A percentile compares a stretch with the other conserved stretches of the same genome.
These are phyloP conservation scores for Solanum sejunctum DNA, from an alignment of 257 asterid species.

Conservation along the genomic window DNA sequence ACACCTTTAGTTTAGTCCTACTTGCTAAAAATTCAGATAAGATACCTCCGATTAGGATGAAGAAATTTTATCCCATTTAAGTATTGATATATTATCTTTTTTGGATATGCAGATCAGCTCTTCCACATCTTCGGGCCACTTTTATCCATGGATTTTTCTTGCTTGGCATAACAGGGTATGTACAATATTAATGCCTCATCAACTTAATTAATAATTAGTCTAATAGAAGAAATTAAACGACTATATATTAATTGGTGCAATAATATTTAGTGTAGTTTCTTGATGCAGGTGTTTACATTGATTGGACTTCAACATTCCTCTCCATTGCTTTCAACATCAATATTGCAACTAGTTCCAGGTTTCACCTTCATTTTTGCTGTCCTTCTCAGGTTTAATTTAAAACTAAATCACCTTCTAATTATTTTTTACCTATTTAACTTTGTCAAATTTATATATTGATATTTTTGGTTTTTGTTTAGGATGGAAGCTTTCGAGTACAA, in stretches of 20 bases:
- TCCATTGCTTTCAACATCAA: slow-evolving; percentile 41
- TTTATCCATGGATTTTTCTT: slow-evolving; percentile 45
- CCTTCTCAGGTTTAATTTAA: slow-evolving; percentile 30
- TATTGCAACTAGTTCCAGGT: slow-evolving; percentile 57
- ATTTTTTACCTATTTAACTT: neutral
- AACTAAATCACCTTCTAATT: neutral
- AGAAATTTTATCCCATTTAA: too few species aligned
- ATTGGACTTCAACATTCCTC: slow-evolving; percentile 38
- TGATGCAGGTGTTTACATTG: slow-evolving; percentile 44
- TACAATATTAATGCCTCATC: neutral
- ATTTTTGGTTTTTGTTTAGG: slow-evolving; percentile 3
- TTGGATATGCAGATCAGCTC: slow-evolving; percentile 22
- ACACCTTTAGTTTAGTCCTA: too few species aligned
- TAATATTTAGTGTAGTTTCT: slow-evolving; percentile 13
- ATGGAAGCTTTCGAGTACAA: slow-evolving; percentile 34
- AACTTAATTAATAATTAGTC: neutral
- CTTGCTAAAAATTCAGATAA: too few species aligned
- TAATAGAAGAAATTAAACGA: neutral
- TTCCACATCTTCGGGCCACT: slow-evolving; percentile 26
- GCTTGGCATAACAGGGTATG: slow-evolving; percentile 60
- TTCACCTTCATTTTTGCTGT: slow-evolving; percentile 52
- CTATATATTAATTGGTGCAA: neutral
- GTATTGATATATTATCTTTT: too few species aligned
- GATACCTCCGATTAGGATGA: too few species aligned
- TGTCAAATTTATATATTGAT: too few species aligned